Base-by-base conservation (phyloP, 345 rosid genomes). In the Lepidium aucheri region DNA sequence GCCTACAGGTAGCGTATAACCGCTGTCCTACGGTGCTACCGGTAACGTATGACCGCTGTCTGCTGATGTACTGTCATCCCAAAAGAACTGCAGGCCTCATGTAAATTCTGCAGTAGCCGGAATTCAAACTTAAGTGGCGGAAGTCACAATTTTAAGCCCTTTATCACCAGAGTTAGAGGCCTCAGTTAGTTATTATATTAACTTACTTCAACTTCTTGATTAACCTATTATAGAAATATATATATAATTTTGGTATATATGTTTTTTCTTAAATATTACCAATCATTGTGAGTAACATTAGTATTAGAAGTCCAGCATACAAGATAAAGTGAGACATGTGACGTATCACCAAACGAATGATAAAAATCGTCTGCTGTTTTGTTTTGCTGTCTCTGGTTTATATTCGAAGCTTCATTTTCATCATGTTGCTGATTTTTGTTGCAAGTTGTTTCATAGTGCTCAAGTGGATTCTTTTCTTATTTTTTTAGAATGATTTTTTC, bases 401-500 rank as follows among this genome's bases (percentile, higher is more conserved):
- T 17, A 17, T 28, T 11, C 44, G 5, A 51, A 43, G 22, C 33
- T 20, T 53, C 58, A 9, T 39, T 64, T 64, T 32, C 39, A 11
- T 39, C 8, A 20, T 28, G 58, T 13, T 28, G 12, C n/a, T 20
- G 6, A 54, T 17, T 55, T 43, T 54, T 30, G 28, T 12, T 55
- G 53, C 76, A 32, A 57, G 53, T 65, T 72, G 76, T 65, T 64
- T 32, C 46, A 57, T 49, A 32, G 70, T 72, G 65, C 70, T 8
- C 76, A 38, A 64, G 70, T 72, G 39, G 76, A 56, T 12, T 38
- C 39, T 5, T 49, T 56, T 63, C 39, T 46, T 11, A 5, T 28
- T 4, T n/a, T 70, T 14, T 10, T 26, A 16, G 9, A 38, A 35
- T 6, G 15, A 13, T 9, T 60, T 28, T 9, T 24, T 24, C 53